Evolutionary conservation across 2,329 filamentous ascomycete genomes (phyloP).

Genomic region (Calonectria hawksworthii): DNA sequence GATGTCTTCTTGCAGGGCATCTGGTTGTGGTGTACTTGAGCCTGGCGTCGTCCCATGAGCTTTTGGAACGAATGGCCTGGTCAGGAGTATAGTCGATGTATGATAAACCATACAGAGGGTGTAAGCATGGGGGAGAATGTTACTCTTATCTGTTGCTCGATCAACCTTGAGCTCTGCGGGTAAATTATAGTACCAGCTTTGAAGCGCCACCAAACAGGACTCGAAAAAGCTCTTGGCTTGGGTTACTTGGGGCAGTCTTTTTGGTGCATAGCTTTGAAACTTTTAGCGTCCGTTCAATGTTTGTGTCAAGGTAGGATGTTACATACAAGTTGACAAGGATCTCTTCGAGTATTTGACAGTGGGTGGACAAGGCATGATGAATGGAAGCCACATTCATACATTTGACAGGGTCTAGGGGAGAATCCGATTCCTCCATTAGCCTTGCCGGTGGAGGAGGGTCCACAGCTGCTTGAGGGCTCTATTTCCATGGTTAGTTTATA

Average conservation of each 20-base stretch:
- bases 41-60: not conserved
- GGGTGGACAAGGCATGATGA: not conserved
- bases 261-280: conserved; percentile 7
- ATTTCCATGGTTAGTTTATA: not conserved
- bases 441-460: not conserved
- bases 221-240: conserved; percentile 5
- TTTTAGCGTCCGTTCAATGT: not conserved
- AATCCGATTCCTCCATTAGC: not conserved
- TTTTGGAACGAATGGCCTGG: conserved; percentile 9
- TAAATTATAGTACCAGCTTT: conserved; percentile 9
- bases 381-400: not conserved
- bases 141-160: not conserved
- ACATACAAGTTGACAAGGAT: conserved; percentile 20
- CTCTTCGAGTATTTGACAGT: conserved; percentile 24
- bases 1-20: not conserved
- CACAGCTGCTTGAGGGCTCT: not conserved
- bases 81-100: conserved; percentile 11
- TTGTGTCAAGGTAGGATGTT: rapidly evolving
- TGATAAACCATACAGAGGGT: conserved; percentile 17
- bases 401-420: not conserved
- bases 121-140: conserved; percentile 4
- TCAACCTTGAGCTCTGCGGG: not conserved
- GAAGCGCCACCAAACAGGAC: conserved; percentile 8
- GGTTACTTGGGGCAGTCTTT: not conserved
- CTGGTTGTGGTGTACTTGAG: not conserved